Evolutionary conservation across 345 rosid genomes (phyloP), one percentile per base, ranked within the genome.

Genomic region (Zanthoxylum bungeanum): DNA sequence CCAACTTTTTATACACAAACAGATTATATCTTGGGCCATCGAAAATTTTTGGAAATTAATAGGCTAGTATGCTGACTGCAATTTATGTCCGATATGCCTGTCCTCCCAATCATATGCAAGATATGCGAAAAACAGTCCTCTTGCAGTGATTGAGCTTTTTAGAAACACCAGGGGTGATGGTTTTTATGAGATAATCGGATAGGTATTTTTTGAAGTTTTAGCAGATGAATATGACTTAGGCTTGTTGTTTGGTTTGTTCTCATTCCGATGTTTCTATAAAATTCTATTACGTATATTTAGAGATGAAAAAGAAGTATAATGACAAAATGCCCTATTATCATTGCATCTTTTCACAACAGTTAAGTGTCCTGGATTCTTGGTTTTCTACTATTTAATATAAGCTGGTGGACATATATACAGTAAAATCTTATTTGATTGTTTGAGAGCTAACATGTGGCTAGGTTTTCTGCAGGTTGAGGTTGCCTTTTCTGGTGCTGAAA

Each of bases 391-490:
- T 47, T 62, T 50, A 59, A 39, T 17, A 7, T 63, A 62, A 70
- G 70, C 66, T 60, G 7, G 5, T 70, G 61, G 34, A 33, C 67
- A 6, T 65, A 49, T 66, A n/a, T 12, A 58, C 25, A 17, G 58
- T 69, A 37, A 39, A 39, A 61, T 50, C 46, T 42, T 25, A 58
- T 58, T 44, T 58, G 60, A 66, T 60, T 27, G 49, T 49, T 55
- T 73, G 53, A 33, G 40, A 36, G 49, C 65, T 44, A 55, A 37
- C 16, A 22, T 69, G 16, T 69, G 49, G 51, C 22, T 75, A 44
- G 40, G 37, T 61, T 46, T 64, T 77, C 80, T 84, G 75, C 89
- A 94, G 97, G 97, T 94, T 64, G 99, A 95, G 81, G 96, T 95
- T 78, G 88, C 89, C 72, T 85, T 90, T 75, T 70, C 95, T 74